Evolutionary conservation across 2,329 filamentous ascomycete species (phyloP), one percentile per base, ranked within the genome.

Genomic region (Xylaria sp.): DNA sequence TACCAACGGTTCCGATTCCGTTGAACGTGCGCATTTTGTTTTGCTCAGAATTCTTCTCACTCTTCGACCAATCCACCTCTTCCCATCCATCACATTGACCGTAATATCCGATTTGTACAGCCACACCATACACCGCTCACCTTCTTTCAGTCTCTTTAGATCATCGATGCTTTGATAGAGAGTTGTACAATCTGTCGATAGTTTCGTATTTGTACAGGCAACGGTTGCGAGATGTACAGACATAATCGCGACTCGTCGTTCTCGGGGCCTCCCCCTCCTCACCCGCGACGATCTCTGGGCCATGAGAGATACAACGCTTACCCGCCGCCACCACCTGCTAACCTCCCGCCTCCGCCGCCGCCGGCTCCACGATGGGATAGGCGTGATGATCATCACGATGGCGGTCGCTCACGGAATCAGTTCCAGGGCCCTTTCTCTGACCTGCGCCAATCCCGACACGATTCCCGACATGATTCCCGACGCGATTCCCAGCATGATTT

Each of bases 381-480:
- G 35, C 44, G 57, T 59, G 61, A 64, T 60, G 49, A 19, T n/a
- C 54, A 60, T n/a, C 34, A 53, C 57, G 58, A 62, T 55, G 44
- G 19, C 18, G 52, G 66, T 55, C 10, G 51, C 10, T 58, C 59
- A 10, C 63, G 64, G 51, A 65, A 66, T 48, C 59, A 63, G n/a
- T 68, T 62, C 37, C 68, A 63, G 30, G 69, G 68, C 3, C 63
- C 68, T 8, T 69, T 65, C 48, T 70, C 70, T 2, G 66, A 67
- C 18, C 57, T 68, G 30, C 69, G 69, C 54, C 62, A 64, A 42
- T 52, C 55, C 35, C 48, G 54, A 13, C 49, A 35, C 37, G 57
- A 64, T 30, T 58, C 61, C 7, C 66, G 62, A 18, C 63, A 69
- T 34, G 66, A 71, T 39, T 72, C 71, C 53, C 71, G 54, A n/a